Conservation (phyloP, 306 rosid genomes). For the Cicer arietinum region DNA sequence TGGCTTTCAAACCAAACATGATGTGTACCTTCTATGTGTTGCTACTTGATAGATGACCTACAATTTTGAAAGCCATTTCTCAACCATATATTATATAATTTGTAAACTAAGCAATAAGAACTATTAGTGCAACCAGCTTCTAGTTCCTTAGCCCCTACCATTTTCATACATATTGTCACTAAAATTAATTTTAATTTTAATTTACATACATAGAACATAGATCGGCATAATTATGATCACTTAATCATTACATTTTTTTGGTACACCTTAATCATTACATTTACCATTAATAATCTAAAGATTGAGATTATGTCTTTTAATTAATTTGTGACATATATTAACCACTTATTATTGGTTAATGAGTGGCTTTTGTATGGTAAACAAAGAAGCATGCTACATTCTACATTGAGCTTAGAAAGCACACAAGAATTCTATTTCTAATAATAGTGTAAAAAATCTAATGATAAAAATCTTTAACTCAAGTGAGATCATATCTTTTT, state of each 20-base stretch:
- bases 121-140: conserved; percentile 19
- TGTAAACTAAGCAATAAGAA: conserved; percentile 59
- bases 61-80: conserved; percentile 75
- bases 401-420: too few relatives aligned
- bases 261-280: conserved; percentile 12
- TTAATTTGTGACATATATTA: conserved; percentile 10
- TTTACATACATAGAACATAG: background rate
- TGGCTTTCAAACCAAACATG: conserved; percentile 63
- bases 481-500: background rate
- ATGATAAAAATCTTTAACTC: background rate
- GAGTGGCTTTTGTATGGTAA: too few relatives aligned
- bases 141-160: conserved; percentile 30
- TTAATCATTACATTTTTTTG: conserved; percentile 11
- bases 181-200: background rate
- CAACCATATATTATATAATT: conserved; percentile 59
- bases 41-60: conserved; percentile 50
- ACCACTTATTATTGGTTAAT: background rate
- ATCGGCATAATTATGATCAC: background rate
- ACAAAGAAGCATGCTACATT: too few relatives aligned
- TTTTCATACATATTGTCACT: background rate
- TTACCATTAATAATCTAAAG: conserved; percentile 2
- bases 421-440: background rate
- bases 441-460: background rate
- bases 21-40: conserved; percentile 49
- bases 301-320: background rate